Base-by-base conservation (phyloP, 495 filamentous ascomycete genomes). In the Penicillium cataractarum region DNA sequence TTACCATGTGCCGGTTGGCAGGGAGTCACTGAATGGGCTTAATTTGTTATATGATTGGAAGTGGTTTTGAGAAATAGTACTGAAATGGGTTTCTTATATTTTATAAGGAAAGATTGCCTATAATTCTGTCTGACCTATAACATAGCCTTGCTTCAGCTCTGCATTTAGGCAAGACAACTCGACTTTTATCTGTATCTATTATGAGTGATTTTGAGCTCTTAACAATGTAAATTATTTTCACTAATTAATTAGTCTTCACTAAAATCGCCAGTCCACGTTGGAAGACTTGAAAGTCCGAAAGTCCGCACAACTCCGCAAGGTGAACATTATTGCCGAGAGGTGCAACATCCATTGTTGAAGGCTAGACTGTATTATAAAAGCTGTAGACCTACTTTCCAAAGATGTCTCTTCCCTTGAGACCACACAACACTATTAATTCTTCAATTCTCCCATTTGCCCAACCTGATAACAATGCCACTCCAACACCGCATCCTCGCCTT, bases 401-500 rank as follows among this genome's bases (percentile, higher is more conserved):
- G 4, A 40, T 10, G 39, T 0, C 2, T 21, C 8, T 42, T 19
- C 7, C 40, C 3, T 12, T 44, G 19, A 44, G 15, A n/a, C 15
- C 6, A 22, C 6, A 1, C n/a, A 44, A 10, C 8, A 22, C 8
- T 21, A 10, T 44, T 0, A 0, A 21, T 21, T 12, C n/a, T 42
- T 8, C 8, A 5, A 3, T 21, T 44, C 8, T 2, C 8, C 1
- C 24, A 13, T 10, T 4, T n/a, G 3, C 27, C n/a, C 7, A 27
- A 31, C n/a, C n/a, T 19, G 9, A 19, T 13, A 9, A 19, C 22
- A 46, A 57, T 57, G 55, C 39, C 55, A 6, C 10, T 12, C 3
- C 15, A 57, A 27, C 55, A 57, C 39, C 55, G 55, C n/a, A 57
- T 57, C 21, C 39, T 57, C 35, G 33, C 55, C 17, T 39, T 57